Evolutionary conservation across 2,329 filamentous ascomycete species (phyloP).

Genomic region (Fusarium sp.): DNA sequence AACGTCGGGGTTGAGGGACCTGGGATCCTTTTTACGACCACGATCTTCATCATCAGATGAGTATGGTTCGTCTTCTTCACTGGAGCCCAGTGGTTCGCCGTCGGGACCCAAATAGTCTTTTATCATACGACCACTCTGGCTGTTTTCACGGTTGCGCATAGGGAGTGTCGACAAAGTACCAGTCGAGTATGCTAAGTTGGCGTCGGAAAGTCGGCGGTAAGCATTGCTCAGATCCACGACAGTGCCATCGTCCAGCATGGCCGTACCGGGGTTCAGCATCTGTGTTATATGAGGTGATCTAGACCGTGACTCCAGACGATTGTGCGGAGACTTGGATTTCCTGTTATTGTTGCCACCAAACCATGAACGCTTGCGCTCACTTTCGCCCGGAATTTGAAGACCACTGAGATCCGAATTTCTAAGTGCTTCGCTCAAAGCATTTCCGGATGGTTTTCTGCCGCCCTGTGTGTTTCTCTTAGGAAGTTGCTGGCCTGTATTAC

Average conservation of each 20-base stretch:
- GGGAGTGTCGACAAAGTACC: conserved; percentile 73
- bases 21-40: conserved; percentile 68
- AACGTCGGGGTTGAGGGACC: conserved; percentile 58
- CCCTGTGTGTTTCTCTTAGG: conserved; percentile 66
- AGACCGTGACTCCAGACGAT: conserved; percentile 58
- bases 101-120: conserved; percentile 76
- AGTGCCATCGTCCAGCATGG: conserved; percentile 70
- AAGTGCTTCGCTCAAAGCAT: conserved; percentile 65
- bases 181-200: conserved; percentile 72
- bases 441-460: conserved; percentile 53
- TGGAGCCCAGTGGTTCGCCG: conserved; percentile 75
- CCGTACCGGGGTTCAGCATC: conserved; percentile 50
- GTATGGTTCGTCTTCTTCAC: conserved; percentile 74
- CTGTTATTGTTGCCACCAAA: conserved; percentile 54
- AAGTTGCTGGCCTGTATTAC: conserved; percentile 60
- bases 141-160: conserved; percentile 63
- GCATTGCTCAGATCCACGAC: conserved; percentile 76
- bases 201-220: conserved; percentile 78
- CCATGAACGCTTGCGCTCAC: conserved; percentile 56
- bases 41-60: conserved; percentile 77
- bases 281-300: conserved; percentile 51
- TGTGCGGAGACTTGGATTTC: conserved; percentile 66
- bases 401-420: conserved; percentile 63
- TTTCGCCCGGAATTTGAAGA: conserved; percentile 62
- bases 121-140: conserved; percentile 68